Conservation (phyloP, 805 yeast genomes). For the Teunomyces kruisii region DNA sequence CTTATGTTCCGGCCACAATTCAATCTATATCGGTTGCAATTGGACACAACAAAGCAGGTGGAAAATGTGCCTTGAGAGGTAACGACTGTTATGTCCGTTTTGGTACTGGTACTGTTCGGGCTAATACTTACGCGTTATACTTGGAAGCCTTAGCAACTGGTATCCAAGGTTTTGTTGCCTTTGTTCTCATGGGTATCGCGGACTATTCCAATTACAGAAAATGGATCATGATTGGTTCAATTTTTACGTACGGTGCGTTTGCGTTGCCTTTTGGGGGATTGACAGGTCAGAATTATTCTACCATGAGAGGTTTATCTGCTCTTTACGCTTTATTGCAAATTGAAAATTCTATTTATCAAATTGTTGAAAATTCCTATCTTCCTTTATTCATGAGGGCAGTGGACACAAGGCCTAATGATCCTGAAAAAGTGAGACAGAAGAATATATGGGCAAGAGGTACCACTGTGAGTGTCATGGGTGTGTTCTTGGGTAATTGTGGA, state of each 20-base stretch:
- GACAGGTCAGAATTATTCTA: conserved; percentile 15
- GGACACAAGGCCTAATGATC: conserved; percentile 10
- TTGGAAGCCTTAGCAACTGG: conserved; percentile 37
- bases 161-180: conserved; percentile 34
- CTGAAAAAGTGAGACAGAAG: conserved; percentile 23
- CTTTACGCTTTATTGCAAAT: conserved; percentile 31
- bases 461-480: conserved; percentile 37
- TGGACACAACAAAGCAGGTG: conserved; percentile 26
- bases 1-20: conserved; percentile 41
- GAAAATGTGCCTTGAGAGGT: conserved; percentile 25
- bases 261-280: conserved; percentile 39
- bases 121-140: conserved; percentile 37
- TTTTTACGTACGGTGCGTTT: conserved; percentile 28
- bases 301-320: conserved; percentile 24
- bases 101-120: conserved; percentile 33
- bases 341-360: conserved; percentile 31
- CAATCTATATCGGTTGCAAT: conserved; percentile 34
- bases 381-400: conserved; percentile 40
- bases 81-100: conserved; percentile 38
- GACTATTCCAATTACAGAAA: conserved; percentile 41
- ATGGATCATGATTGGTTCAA: conserved; percentile 30
- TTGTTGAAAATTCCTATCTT: conserved; percentile 39
- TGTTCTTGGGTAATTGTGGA: conserved; percentile 35
- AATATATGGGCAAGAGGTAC: conserved; percentile 31
- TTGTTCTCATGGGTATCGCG: conserved; percentile 40